These are phyloP conservation scores for Mycena latifolia DNA, from an alignment of 768 basidiomycete species.

Conservation along the genomic window DNA sequence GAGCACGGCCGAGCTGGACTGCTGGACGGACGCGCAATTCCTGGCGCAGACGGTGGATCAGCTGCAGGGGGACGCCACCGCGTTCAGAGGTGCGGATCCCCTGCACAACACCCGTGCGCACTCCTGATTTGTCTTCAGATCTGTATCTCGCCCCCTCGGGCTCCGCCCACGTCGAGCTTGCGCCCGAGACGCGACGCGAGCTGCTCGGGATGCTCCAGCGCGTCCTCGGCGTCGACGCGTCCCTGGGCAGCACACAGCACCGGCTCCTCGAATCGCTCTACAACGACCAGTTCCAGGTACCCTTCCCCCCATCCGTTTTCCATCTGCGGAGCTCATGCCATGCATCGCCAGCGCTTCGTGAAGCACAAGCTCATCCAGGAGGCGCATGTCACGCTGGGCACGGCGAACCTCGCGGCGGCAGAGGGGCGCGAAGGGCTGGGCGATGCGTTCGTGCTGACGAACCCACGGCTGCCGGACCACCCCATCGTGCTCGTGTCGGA, in stretches of 20 bases:
- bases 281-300: constrained; percentile 32
- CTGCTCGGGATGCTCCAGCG: constrained; percentile 26
- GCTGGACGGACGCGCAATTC: constrained; percentile 30
- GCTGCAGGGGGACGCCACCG: background rate
- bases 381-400: constrained; percentile 32
- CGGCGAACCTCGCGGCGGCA: constrained; percentile 25
- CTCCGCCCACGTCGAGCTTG: constrained; percentile 4
- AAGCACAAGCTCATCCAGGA: constrained; percentile 37
- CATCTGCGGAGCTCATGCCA: background rate
- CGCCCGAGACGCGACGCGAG: constrained; percentile 26
- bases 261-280: constrained; percentile 31
- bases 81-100: constrained; percentile 24
- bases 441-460: constrained; percentile 34
- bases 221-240: constrained; percentile 19
- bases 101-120: too few species aligned
- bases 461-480: constrained; percentile 36
- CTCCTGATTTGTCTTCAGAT: constrained; percentile 8
- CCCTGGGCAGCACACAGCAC: constrained; percentile 16
- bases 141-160: constrained; percentile 20
- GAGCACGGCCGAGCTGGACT: constrained; percentile 21
- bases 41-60: constrained; percentile 22
- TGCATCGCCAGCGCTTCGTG: constrained; percentile 29
- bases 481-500: constrained; percentile 35
- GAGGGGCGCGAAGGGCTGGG: constrained; percentile 31
- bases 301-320: background rate